Base-by-base conservation (phyloP, 2,329 filamentous ascomycete genomes). In the Cercospora citrullina region DNA sequence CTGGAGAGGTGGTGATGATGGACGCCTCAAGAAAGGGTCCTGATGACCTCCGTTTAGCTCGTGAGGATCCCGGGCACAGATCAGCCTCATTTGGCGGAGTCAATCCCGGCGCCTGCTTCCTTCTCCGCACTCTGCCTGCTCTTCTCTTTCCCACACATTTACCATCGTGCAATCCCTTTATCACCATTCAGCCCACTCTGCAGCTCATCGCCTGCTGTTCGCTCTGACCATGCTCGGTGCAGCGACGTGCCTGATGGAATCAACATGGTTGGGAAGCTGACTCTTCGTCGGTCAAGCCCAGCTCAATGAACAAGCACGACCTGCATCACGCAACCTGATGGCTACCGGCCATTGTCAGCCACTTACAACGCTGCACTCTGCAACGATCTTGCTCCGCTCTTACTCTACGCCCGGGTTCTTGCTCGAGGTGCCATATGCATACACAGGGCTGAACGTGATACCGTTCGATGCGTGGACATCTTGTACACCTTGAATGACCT, bases 41-140 rank as follows among this genome's bases (percentile, higher is more conserved):
- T 60, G 58, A 26, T 60, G 58, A 61, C 59, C 53, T 58, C 6
- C 26, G 53, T 28, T 18, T 58, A 58, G 53, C 53, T 30, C 53
- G 53, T 18, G 10, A 18, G 12, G 26, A 58, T 58, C 53, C 53
- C n/a, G 53, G 53, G 23, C 53, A 58, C 21, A 30, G 53, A 58
- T 58, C 53, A 58, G 53, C 53, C 53, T 58, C 53, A 58, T 58
- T 58, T 58, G 53, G 53, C 53, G 45, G 45, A 51, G 45, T 51
- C 53, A 58, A 5, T 30, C 3, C 26, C 26, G 26, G 53, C 26
- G 30, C 53, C 53, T 58, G 53, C 53, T 33, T 58, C 23, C 53
- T 30, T 30, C 53, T 16, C 14, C 26, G 8, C 26, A 10, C 9
- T 31, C 3, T 57, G 23, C 28, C 12, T 57, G 18, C 53, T 57